Percentiles rank a stretch among this genome's conserved stretches.
phyloP scores from a whole-genome alignment of 768 basidiomycete genomes.

The Trametopsis cervina region DNA sequence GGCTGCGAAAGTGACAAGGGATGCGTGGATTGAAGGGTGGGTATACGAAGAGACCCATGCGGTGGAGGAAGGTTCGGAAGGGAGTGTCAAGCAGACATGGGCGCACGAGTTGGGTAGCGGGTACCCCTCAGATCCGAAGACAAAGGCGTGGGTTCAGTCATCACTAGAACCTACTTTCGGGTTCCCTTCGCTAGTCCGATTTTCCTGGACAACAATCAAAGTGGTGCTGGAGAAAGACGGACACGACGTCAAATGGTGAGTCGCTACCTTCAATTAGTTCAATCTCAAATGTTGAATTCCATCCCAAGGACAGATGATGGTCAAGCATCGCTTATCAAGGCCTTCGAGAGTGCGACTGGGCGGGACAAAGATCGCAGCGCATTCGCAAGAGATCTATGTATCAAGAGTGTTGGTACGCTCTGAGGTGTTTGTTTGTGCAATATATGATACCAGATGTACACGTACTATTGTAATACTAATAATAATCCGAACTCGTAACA shows the following conservation, averaged over 20 bases:
- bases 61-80: constrained; percentile 8
- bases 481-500: background rate
- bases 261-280: background rate
- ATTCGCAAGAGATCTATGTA: constrained; percentile 66
- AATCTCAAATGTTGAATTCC: constrained; percentile 28
- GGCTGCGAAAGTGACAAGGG: constrained; percentile 96
- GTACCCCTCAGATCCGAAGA: constrained; percentile 94
- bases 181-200: constrained; percentile 82
- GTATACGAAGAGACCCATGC: constrained; percentile 55
- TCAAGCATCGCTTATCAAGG: constrained; percentile 66
- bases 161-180: constrained; percentile 87
- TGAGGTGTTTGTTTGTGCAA: too few relatives aligned
- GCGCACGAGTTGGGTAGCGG: constrained; percentile 61
- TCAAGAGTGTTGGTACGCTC: constrained; percentile 62
- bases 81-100: constrained; percentile 21
- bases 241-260: constrained; percentile 75
- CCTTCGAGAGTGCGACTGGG: constrained; percentile 64
- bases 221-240: constrained; percentile 75
- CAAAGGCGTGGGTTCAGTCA: constrained; percentile 75
- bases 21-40: constrained; percentile 87
- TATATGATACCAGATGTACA: constrained; percentile 14
- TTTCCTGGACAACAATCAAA: constrained; percentile 95
- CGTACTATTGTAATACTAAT: constrained; percentile 10
- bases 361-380: constrained; percentile 69
- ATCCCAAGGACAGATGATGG: constrained; percentile 85